Percentiles rank a stretch among this genome's conserved stretches.
phyloP scores from a whole-genome alignment of 257 asterid genomes.

The Handroanthus guayacan region DNA sequence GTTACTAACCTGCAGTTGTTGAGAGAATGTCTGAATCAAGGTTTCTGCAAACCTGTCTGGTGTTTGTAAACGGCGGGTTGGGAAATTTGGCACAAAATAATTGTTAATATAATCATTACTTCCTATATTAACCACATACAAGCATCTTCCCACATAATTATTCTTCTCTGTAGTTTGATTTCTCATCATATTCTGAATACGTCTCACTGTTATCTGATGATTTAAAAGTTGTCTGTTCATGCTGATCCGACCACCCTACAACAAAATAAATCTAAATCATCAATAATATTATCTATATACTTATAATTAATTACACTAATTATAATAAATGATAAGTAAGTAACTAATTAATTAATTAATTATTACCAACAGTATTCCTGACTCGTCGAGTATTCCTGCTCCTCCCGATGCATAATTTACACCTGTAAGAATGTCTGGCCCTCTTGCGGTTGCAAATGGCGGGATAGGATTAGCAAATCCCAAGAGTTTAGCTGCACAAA shows the following conservation, averaged over 20 bases:
- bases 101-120: slow-evolving; percentile 71
- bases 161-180: background rate
- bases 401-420: slow-evolving; percentile 75
- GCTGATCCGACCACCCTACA: slow-evolving; percentile 49
- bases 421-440: slow-evolving; percentile 44
- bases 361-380: slow-evolving; percentile 48
- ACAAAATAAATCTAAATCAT: background rate
- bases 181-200: slow-evolving; percentile 21
- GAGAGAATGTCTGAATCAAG: slow-evolving; percentile 37
- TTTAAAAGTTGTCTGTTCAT: slow-evolving; percentile 39
- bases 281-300: background rate
- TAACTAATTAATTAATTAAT: background rate
- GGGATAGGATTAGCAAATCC: slow-evolving; percentile 52
- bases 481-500: slow-evolving; percentile 43
- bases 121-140: slow-evolving; percentile 60
- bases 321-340: background rate
- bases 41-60: slow-evolving; percentile 49
- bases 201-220: slow-evolving; percentile 36
- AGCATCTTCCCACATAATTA: slow-evolving; percentile 45
- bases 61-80: slow-evolving; percentile 33
- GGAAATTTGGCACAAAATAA: slow-evolving; percentile 44
- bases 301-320: too few relatives aligned
- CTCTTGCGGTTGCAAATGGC: slow-evolving; percentile 49
- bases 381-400: slow-evolving; percentile 59
- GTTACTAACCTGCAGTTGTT: slow-evolving; percentile 43